phyloP scores from a whole-genome alignment of 306 rosid genomes.

The peach (Prunus persica) region DNA sequence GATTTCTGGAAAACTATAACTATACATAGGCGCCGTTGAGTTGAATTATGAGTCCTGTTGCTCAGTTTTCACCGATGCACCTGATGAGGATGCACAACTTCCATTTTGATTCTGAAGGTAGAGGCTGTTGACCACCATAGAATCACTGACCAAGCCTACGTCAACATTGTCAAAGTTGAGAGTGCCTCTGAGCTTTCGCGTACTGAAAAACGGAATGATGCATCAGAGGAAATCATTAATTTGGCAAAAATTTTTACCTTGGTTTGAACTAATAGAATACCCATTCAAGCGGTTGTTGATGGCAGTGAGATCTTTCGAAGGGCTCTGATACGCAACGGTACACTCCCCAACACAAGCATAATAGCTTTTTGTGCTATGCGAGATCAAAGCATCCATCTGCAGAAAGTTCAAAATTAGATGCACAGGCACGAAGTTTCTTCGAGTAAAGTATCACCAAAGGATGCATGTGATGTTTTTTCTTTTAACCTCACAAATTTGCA shows the following conservation, averaged over 20 bases:
- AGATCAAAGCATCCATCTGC: slow-evolving; percentile 96
- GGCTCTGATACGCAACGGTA: slow-evolving; percentile 98
- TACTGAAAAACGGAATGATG: slow-evolving; percentile 36
- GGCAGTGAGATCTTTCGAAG: slow-evolving; percentile 92
- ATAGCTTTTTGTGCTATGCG: slow-evolving; percentile 90
- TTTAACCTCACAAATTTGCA: not conserved
- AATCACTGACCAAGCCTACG: slow-evolving; percentile 86
- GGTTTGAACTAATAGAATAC: slow-evolving; percentile 36
- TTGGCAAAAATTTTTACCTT: not conserved
- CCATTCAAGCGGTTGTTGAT: slow-evolving; percentile 91
- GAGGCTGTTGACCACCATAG: slow-evolving; percentile 92
- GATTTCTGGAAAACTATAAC: slow-evolving; percentile 29
- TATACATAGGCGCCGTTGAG: not conserved
- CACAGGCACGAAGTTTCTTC: too few relatives aligned
- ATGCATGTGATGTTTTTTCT: too few relatives aligned
- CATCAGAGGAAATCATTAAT: slow-evolving; percentile 14
- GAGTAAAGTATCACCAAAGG: too few relatives aligned
- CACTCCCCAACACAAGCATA: slow-evolving; percentile 99
- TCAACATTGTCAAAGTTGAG: slow-evolving; percentile 82
- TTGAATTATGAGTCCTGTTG: slow-evolving; percentile 58
- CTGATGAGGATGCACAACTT: slow-evolving; percentile 53
- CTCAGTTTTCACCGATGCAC: slow-evolving; percentile 75
- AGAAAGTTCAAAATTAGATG: not conserved
- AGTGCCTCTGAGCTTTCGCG: slow-evolving; percentile 71
- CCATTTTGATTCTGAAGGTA: slow-evolving; percentile 67